These are phyloP conservation scores for Phytophthora sp. DNA, from an alignment of 352 stramenopile species.

Conservation along the genomic window DNA sequence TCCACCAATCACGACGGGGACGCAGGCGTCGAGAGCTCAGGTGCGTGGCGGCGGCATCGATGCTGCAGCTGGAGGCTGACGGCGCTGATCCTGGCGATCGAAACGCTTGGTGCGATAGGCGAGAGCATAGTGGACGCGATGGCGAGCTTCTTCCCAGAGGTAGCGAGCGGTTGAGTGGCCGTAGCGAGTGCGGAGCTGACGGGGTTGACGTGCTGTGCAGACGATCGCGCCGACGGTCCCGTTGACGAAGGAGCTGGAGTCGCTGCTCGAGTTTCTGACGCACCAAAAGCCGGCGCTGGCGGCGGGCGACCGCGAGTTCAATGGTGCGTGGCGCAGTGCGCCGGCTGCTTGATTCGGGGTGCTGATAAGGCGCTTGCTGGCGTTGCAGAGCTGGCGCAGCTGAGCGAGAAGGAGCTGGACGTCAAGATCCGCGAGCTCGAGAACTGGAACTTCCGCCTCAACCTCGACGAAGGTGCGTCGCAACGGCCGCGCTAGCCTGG, in stretches of 20 bases:
- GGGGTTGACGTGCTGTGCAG: constrained; percentile 25
- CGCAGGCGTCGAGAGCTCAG: no score
- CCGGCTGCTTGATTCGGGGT: neutral
- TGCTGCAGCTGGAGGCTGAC: neutral
- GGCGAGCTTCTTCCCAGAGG: constrained; percentile 31
- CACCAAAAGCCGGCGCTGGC: constrained; percentile 44
- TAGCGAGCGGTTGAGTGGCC: neutral
- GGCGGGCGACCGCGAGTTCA: constrained; percentile 47
- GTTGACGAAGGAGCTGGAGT: constrained; percentile 59
- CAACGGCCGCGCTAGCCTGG: neutral
- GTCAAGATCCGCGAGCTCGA: constrained; percentile 77
- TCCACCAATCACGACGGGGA: constrained; percentile 11
- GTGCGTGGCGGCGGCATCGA: neutral
- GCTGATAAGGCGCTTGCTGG: neutral
- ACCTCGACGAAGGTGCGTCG: constrained; percentile 73
- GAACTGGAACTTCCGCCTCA: constrained; percentile 85
- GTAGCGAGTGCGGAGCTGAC: neutral
- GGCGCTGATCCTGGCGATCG: neutral
- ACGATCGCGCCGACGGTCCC: constrained; percentile 54
- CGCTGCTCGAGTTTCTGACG: constrained; percentile 62
- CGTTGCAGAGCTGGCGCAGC: constrained; percentile 43
- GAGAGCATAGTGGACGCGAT: constrained; percentile 9
- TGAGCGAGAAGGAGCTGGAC: constrained; percentile 75
- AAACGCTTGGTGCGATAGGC: neutral
- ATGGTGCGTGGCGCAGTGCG: constrained; percentile 25